Evolutionary conservation across 768 basidiomycete species (phyloP).

Genomic region (Tylopilus sp.): DNA sequence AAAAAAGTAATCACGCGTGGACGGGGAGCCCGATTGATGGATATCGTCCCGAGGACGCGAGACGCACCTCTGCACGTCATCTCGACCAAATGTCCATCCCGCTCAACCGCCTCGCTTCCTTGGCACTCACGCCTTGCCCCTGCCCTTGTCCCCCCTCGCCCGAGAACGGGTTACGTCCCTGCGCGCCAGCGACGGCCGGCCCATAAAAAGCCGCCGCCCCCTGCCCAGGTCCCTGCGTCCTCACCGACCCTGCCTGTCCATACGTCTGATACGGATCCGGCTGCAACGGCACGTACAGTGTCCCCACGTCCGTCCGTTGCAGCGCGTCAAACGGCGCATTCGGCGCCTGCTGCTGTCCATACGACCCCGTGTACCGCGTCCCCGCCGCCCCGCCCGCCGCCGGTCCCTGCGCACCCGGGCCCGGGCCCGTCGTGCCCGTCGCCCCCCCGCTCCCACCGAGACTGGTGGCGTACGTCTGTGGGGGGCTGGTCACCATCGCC

Average conservation of each 20-base stretch:
- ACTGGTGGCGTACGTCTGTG: conserved; percentile 61
- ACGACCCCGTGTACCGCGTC: conserved; percentile 59
- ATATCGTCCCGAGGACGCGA: background rate
- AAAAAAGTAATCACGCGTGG: too few species aligned
- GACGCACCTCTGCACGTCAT: conserved; percentile 34
- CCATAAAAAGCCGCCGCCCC: conserved; percentile 69
- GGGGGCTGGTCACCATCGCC: conserved; percentile 68
- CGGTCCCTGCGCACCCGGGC: background rate
- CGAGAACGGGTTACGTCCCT: conserved; percentile 40
- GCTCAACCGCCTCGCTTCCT: conserved; percentile 58
- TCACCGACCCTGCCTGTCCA: conserved; percentile 26
- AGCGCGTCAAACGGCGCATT: conserved; percentile 55
- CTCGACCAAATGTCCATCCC: conserved; percentile 76
- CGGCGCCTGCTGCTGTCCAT: conserved; percentile 40
- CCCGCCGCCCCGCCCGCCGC: background rate
- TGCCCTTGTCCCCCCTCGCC: conserved; percentile 20
- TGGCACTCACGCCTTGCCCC: conserved; percentile 36
- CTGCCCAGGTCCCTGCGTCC: too few species aligned
- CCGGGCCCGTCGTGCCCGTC: background rate
- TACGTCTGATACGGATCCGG: conserved; percentile 74
- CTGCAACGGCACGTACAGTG: conserved; percentile 78
- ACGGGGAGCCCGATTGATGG: too few species aligned
- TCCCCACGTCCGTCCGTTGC: conserved; percentile 60
- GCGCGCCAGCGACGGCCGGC: conserved; percentile 49
- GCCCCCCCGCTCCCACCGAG: background rate